Conservation (phyloP, 2,329 filamentous ascomycete genomes). For the Phymatotrichopsis omnivora region DNA sequence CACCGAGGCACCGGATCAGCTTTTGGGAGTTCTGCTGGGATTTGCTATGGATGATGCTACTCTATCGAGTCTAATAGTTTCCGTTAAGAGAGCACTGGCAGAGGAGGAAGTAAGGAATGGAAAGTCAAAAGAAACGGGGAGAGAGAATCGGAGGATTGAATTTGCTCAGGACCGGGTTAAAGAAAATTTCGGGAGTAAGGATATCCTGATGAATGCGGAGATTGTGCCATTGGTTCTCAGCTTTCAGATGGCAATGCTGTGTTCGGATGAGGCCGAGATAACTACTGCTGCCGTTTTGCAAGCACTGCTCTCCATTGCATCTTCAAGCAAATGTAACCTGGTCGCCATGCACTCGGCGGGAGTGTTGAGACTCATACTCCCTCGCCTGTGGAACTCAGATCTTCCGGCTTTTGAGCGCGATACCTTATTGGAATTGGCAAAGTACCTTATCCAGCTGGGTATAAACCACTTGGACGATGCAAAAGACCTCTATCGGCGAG, state of each 20-base stretch:
- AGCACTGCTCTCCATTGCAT: constrained; percentile 49
- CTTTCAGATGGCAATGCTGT: constrained; percentile 29
- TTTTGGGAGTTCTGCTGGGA: constrained; percentile 72
- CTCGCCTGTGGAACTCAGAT: constrained; percentile 26
- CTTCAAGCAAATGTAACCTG: constrained; percentile 57
- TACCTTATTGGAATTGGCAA: constrained; percentile 41
- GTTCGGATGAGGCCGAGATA: constrained; percentile 33
- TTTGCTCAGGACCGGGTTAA: constrained; percentile 28
- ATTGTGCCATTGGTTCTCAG: constrained; percentile 36
- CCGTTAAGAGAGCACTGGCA: constrained; percentile 22
- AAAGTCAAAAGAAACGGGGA: constrained; percentile 8
- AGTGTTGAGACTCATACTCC: constrained; percentile 37
- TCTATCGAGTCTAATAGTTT: constrained; percentile 36
- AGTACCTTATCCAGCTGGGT: constrained; percentile 62
- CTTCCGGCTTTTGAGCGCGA: constrained; percentile 18
- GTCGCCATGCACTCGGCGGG: constrained; percentile 62
- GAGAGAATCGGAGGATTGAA: constrained; percentile 8
- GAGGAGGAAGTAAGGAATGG: constrained; percentile 1
- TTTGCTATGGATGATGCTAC: constrained; percentile 72
- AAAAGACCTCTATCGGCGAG: constrained; percentile 58
- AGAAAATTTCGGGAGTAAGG: constrained; percentile 32
- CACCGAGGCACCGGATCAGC: constrained; percentile 59
- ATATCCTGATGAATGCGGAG: constrained; percentile 37
- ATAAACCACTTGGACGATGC: constrained; percentile 74
- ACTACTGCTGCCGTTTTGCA: constrained; percentile 55